These are phyloP conservation scores for Neohortaea acidophila DNA, from an alignment of 495 filamentous ascomycete genomes.

Conservation along the genomic window DNA sequence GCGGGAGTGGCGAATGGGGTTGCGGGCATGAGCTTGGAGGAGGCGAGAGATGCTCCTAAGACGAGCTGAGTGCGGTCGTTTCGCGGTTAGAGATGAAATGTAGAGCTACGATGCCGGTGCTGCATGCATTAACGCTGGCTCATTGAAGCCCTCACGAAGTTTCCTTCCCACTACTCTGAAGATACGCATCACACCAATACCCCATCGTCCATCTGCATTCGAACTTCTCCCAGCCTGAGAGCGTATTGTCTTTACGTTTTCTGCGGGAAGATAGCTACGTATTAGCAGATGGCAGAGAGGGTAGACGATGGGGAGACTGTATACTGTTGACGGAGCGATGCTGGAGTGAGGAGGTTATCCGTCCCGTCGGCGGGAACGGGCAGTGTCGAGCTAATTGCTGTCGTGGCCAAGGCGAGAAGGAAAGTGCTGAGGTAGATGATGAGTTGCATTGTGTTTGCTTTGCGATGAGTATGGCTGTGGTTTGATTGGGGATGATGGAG, in stretches of 20 bases:
- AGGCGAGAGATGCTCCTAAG: slow-evolving; percentile 4
- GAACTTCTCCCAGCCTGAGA: background rate
- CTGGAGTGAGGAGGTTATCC: too few relatives aligned
- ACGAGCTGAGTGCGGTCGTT: slow-evolving; percentile 1
- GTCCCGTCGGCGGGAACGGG: too few relatives aligned
- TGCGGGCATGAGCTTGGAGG: slow-evolving; percentile 6
- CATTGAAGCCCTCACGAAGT: background rate
- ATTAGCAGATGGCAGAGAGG: too few relatives aligned
- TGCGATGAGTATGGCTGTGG: too few relatives aligned
- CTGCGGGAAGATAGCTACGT: too few relatives aligned
- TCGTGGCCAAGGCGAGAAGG: too few relatives aligned
- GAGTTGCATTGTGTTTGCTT: too few relatives aligned
- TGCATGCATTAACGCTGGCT: slow-evolving; percentile 1
- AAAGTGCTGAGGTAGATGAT: too few relatives aligned
- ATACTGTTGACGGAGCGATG: too few relatives aligned
- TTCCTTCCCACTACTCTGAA: background rate
- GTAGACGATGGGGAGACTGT: too few relatives aligned
- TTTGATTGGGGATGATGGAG: too few relatives aligned
- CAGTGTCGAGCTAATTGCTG: too few relatives aligned
- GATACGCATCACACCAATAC: background rate
- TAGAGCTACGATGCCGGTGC: background rate
- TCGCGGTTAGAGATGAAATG: background rate
- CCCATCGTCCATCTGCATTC: background rate
- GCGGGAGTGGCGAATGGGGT: slow-evolving; percentile 1
- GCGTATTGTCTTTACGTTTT: background rate